Evolutionary conservation across 768 basidiomycete genomes (phyloP).

Genomic region (Chiua virens): DNA sequence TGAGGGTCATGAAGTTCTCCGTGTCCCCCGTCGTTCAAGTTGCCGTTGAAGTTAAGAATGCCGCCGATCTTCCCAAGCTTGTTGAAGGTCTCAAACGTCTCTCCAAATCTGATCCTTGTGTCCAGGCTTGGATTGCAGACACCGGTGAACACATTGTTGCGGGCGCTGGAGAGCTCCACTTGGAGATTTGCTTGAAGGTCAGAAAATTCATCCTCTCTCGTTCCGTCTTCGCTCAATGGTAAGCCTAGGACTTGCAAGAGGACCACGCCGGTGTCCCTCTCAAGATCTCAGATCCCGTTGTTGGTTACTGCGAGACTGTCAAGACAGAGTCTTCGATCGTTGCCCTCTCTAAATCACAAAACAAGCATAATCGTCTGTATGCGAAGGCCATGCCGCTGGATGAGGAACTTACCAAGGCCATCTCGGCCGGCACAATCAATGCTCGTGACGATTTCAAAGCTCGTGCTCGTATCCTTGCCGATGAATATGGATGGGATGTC

Average conservation of each 20-base stretch:
- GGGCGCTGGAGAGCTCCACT: slow-evolving; percentile 97
- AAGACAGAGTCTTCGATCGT: slow-evolving; percentile 93
- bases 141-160: slow-evolving; percentile 98
- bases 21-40: slow-evolving; percentile 99
- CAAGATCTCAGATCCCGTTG: slow-evolving; percentile 97
- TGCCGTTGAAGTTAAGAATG: slow-evolving; percentile 99
- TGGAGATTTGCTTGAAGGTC: slow-evolving; percentile 99
- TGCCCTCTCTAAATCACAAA: slow-evolving; percentile 98
- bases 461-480: slow-evolving; percentile 93
- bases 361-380: slow-evolving; percentile 99
- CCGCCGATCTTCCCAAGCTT: slow-evolving; percentile 97
- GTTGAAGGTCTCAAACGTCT: slow-evolving; percentile 99
- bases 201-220: slow-evolving; percentile 4
- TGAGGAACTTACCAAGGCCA: slow-evolving; percentile 91
- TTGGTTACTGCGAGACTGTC: slow-evolving; percentile 97
- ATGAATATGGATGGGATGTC: slow-evolving; percentile 98
- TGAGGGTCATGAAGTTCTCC: slow-evolving; percentile 99
- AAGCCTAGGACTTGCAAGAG: slow-evolving; percentile 88
- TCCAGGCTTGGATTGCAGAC: slow-evolving; percentile 90
- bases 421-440: slow-evolving; percentile 82
- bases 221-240: not conserved
- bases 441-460: slow-evolving; percentile 97
- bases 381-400: slow-evolving; percentile 91
- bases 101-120: slow-evolving; percentile 99
- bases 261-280: slow-evolving; percentile 99